Evolutionary conservation across 768 basidiomycete genomes (phyloP).

Genomic region (button mushroom (Agaricus bisporus)): DNA sequence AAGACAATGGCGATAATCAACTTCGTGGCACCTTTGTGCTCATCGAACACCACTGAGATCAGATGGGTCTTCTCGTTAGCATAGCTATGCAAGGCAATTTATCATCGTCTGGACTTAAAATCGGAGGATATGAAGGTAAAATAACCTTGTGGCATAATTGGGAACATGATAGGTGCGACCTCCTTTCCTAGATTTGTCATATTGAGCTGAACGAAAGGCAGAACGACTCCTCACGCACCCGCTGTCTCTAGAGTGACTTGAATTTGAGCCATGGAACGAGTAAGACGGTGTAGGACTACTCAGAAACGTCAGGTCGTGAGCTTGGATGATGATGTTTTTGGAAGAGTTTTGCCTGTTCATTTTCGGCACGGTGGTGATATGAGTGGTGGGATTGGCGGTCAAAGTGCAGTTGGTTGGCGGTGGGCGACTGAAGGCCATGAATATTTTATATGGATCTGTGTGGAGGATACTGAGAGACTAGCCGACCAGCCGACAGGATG

Average conservation of each 20-base stretch:
- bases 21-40: conserved; percentile 24
- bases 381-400: neutral
- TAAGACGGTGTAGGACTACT: conserved; percentile 23
- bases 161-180: conserved; percentile 35
- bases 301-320: conserved; percentile 1
- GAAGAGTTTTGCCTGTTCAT: conserved; percentile 8
- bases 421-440: conserved; percentile 12
- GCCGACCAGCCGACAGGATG: neutral
- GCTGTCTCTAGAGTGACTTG: conserved; percentile 33
- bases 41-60: conserved; percentile 29
- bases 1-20: conserved; percentile 18
- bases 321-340: neutral
- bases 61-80: conserved; percentile 31
- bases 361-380: conserved; percentile 5
- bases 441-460: conserved; percentile 10
- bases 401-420: neutral
- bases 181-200: conserved; percentile 19
- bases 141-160: conserved; percentile 34
- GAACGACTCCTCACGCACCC: conserved; percentile 22
- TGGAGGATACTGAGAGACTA: neutral
- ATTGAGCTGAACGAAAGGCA: neutral
- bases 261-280: conserved; percentile 33
- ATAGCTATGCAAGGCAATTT: conserved; percentile 20
- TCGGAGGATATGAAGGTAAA: conserved; percentile 1
- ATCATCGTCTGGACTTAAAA: conserved; percentile 7